These are phyloP conservation scores for Salicornia ramosissima DNA, from an alignment of 148 eudicot genomes.

Conservation along the genomic window DNA sequence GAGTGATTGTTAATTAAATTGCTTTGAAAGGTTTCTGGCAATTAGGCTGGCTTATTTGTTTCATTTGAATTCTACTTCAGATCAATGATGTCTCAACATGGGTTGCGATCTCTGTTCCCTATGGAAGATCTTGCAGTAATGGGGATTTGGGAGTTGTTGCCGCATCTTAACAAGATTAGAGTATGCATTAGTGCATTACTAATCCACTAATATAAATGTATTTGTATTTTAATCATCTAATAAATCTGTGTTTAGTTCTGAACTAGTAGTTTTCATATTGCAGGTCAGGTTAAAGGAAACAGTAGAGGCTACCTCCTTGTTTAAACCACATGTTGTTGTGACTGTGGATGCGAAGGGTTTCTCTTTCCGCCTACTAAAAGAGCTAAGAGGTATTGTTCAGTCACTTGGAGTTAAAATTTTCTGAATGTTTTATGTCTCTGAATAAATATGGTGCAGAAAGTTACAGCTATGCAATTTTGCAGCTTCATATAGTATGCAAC, in stretches of 20 bases:
- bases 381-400: slow-evolving; percentile 55
- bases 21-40: neutral
- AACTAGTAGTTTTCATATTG: slow-evolving; percentile 26
- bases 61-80: slow-evolving; percentile 18
- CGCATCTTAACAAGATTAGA: slow-evolving; percentile 70
- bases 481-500: slow-evolving; percentile 52
- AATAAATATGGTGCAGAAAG: slow-evolving; percentile 34
- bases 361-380: slow-evolving; percentile 82
- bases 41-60: neutral
- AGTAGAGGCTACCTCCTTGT: slow-evolving; percentile 55
- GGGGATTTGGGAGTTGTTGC: slow-evolving; percentile 96
- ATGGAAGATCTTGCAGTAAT: slow-evolving; percentile 93
- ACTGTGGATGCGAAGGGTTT: slow-evolving; percentile 94
- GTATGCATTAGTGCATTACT: slow-evolving; percentile 35
- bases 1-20: neutral
- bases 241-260: slow-evolving; percentile 6
- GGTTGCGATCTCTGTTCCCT: slow-evolving; percentile 68
- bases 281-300: slow-evolving; percentile 74
- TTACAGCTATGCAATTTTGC: slow-evolving; percentile 48
- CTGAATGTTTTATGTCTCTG: slow-evolving; percentile 16
- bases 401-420: slow-evolving; percentile 12
- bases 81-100: slow-evolving; percentile 67
- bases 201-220: neutral
- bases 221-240: neutral
- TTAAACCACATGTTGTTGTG: slow-evolving; percentile 78